Base-by-base conservation (phyloP, 345 rosid species). In the Iberis pinnata region DNA sequence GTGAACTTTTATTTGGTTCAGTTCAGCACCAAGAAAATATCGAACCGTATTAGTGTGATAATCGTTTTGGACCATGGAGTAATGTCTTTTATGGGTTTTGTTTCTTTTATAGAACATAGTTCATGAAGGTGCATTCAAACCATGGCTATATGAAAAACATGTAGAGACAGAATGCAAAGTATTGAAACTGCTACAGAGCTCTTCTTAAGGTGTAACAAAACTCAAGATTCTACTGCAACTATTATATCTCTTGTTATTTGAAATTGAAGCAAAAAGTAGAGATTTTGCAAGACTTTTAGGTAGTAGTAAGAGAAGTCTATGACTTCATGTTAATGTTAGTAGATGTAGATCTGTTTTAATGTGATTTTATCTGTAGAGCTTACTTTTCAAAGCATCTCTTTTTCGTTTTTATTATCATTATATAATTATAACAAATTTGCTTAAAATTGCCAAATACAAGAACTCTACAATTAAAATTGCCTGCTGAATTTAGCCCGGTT, bases 81-180 rank as follows among this genome's bases (percentile, higher is more conserved):
- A 58, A 22, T 56, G 36, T 20, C 46, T 52, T 58, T 19, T n/a
- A n/a, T 58, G 24, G 39, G n/a, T n/a, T 31, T 43, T 37, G 47
- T 24, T 55, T 19, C 31, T 45, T 39, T 43, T 36, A 43, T 80
- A 82, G 95, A 72, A 74, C 54, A 18, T 72, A 47, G 43, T 67
- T 4, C 74, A 42, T 63, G 77, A 75, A 46, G 88, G 73, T 56
- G 50, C 59, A 18, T 82, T 80, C 57, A 50, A 49, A 56, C 90
- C 90, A 12, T 83, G 92, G 95, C 2, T 40, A 54, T 74, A 78
- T 42, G 49, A 61, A 5, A 25, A 49, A 22, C 73, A 65, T 53
- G 33, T 80, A 60, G 20, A 10, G 33, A 52, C 13, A 13, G 19
- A 20, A 12, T 35, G 46, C 53, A 10, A n/a, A 38, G 50, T n/a